Base-by-base conservation (phyloP, 176 grass and related monocot genomes). In the Bonia amplexicaulis region DNA sequence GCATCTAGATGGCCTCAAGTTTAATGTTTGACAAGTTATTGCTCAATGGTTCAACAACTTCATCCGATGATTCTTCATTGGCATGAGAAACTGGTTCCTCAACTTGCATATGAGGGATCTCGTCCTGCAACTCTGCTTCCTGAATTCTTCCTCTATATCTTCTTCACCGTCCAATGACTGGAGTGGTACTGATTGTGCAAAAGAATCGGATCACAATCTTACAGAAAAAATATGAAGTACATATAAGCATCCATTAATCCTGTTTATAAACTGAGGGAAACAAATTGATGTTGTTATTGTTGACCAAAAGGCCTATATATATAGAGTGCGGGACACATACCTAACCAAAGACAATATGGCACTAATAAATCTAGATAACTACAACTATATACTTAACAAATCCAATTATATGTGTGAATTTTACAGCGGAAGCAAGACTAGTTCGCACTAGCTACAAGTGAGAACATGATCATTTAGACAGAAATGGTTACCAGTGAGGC, bases 131-230 rank as follows among this genome's bases (percentile, higher is more conserved):
- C 89, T 96, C 91, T 25, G 81, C 80, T 89, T 96, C 91, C 67
- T 90, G 62, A 99, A 95, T 60, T 99, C 93, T 85, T 93, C 84
- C 58, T 95, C 96, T 46, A 96, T 68, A 79, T 91, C 86, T 84
- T 83, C 87, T 64, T 95, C 86, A 78, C 62, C 62, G 39, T 89
- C 90, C 48, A 85, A 31, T 12, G 70, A 89, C 16, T 84, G 77
- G 54, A 92, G 64, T 1, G 90, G 84, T 65, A 69, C 69, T 74
- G 86, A 93, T 89, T 88, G 91, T 94, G 86, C 69, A 92, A 85
- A 83, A 81, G 25, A 78, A 57, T 19, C 7, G 22, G n/a, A 61
- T 77, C 19, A 86, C 41, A 71, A 79, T 66, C 25, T 67, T 79
- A 79, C 15, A 80, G 35, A 45, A 33, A 69, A 63, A 53, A 44